Evolutionary conservation across 139 green algal species (phyloP).

Genomic region (Micromonas pusilla): DNA sequence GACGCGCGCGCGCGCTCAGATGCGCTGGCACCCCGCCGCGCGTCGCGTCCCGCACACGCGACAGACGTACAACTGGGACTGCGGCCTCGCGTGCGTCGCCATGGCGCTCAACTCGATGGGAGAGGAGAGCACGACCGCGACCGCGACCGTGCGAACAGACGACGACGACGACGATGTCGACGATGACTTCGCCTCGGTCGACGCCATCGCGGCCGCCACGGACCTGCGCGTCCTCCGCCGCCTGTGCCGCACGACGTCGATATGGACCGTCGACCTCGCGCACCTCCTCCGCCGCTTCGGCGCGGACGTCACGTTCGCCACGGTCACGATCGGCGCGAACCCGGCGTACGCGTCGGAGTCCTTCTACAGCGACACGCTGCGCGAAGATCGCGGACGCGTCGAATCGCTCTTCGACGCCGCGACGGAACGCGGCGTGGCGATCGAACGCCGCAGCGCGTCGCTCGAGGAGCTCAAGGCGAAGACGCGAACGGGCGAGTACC

Average conservation of each 20-base stretch:
- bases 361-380: slow-evolving; percentile 72
- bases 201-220: background rate
- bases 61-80: slow-evolving; percentile 74
- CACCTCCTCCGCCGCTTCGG: slow-evolving; percentile 68
- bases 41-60: slow-evolving; percentile 50
- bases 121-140: background rate
- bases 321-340: slow-evolving; percentile 74
- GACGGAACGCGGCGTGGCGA: background rate
- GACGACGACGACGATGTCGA: background rate
- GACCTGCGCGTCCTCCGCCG: background rate
- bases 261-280: slow-evolving; percentile 90
- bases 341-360: slow-evolving; percentile 61
- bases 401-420: slow-evolving; percentile 62
- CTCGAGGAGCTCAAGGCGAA: slow-evolving; percentile 36
- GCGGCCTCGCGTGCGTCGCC: slow-evolving; percentile 77
- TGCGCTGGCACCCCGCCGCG: background rate
- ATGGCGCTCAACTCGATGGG: slow-evolving; percentile 68
- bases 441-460: slow-evolving; percentile 47
- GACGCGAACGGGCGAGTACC: slow-evolving; percentile 19
- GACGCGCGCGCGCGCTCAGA: background rate
- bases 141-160: background rate
- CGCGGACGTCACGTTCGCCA: slow-evolving; percentile 57
- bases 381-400: slow-evolving; percentile 65
- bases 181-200: background rate
- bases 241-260: slow-evolving; percentile 6